Evolutionary conservation across 129 eudicot genomes (phyloP).

Genomic region (Scalesia atractyloides): DNA sequence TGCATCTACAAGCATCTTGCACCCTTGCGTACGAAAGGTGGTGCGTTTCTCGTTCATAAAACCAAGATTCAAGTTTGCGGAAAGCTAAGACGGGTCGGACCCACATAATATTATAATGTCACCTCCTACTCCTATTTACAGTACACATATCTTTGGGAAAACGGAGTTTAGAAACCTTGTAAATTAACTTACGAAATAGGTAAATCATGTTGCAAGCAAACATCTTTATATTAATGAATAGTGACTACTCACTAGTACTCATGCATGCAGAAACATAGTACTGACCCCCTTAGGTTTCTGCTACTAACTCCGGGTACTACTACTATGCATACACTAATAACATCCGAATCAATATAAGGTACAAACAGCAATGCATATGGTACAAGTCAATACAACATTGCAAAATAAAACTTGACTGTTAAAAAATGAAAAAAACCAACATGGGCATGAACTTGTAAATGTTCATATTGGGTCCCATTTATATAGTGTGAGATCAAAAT

Average conservation of each 20-base stretch:
- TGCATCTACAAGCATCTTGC: too few species aligned
- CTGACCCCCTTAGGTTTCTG: conserved; percentile 23
- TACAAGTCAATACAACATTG: conserved; percentile 19
- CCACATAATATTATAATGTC: background rate
- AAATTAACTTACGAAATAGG: background rate
- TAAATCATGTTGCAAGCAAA: conserved; percentile 22
- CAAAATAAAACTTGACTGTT: conserved; percentile 13
- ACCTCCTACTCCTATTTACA: conserved; percentile 4
- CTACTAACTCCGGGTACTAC: conserved; percentile 14
- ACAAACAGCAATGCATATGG: background rate
- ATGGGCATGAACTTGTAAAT: conserved; percentile 8
- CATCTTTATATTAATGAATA: conserved; percentile 19
- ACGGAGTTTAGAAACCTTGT: background rate
- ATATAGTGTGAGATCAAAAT: conserved; percentile 4
- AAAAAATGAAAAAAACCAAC: background rate
- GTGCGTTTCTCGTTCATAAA: too few species aligned
- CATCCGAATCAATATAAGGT: conserved; percentile 3
- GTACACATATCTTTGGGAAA: background rate
- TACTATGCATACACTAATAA: background rate
- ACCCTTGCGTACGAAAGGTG: too few species aligned
- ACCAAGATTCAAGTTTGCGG: too few species aligned
- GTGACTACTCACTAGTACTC: conserved; percentile 6
- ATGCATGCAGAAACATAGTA: conserved; percentile 33
- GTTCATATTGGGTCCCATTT: conserved; percentile 21
- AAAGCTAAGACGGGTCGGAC: background rate